Percentiles rank a stretch among this genome's conserved stretches.
Conservation (phyloP, 2,329 filamentous ascomycete species). For the Claviceps sp. region DNA sequence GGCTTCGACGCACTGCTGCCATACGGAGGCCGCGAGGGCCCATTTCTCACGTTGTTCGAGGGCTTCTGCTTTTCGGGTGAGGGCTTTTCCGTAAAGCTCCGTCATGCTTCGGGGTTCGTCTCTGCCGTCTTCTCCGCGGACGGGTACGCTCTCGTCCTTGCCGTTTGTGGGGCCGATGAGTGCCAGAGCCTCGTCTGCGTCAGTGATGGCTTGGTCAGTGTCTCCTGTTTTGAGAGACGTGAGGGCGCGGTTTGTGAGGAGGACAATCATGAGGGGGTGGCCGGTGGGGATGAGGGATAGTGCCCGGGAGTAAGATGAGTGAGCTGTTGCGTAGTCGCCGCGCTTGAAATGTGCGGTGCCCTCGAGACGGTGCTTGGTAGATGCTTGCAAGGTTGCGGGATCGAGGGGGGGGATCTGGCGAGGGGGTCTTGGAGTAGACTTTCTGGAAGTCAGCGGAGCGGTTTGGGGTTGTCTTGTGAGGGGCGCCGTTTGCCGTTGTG, state of each 20-base stretch:
- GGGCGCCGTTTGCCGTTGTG: slow-evolving; percentile 21
- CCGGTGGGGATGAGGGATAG: slow-evolving; percentile 58
- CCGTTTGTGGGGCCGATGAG: slow-evolving; percentile 72
- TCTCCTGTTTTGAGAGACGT: slow-evolving; percentile 87
- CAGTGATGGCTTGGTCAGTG: slow-evolving; percentile 71
- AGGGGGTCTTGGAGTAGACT: slow-evolving; percentile 32
- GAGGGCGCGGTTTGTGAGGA: slow-evolving; percentile 81
- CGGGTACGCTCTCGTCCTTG: slow-evolving; percentile 63
- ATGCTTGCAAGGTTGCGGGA: slow-evolving; percentile 55
- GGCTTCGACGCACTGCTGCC: slow-evolving; percentile 70
- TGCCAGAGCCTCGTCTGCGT: slow-evolving; percentile 67
- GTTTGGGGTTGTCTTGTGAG: slow-evolving; percentile 15
- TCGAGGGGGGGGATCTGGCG: slow-evolving; percentile 56
- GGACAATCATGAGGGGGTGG: slow-evolving; percentile 77
- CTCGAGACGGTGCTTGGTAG: slow-evolving; percentile 62
- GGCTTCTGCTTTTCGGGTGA: slow-evolving; percentile 90
- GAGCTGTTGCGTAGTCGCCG: slow-evolving; percentile 80
- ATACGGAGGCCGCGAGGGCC: slow-evolving; percentile 66
- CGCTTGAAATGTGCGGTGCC: slow-evolving; percentile 87
- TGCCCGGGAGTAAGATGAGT: slow-evolving; percentile 68
- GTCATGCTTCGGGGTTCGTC: slow-evolving; percentile 70
- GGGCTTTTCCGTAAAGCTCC: slow-evolving; percentile 83
- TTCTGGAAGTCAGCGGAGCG: slow-evolving; percentile 22
- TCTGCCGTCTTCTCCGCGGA: slow-evolving; percentile 42
- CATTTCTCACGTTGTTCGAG: slow-evolving; percentile 93